These are phyloP conservation scores for Aureobasidium sp. DNA, from an alignment of 2,329 filamentous ascomycete species.

Conservation along the genomic window DNA sequence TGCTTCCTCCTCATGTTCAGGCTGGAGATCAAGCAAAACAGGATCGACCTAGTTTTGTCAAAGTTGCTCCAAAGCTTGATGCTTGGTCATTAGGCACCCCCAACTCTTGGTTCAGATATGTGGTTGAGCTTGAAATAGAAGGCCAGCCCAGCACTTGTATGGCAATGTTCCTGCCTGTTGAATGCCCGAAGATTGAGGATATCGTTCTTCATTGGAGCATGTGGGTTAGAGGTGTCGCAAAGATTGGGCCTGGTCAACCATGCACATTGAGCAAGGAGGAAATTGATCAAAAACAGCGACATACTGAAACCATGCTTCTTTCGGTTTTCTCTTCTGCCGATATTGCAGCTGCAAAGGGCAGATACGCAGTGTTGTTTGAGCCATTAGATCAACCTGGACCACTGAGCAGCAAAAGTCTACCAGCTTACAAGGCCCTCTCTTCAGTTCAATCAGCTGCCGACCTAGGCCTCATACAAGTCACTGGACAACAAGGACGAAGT, in stretches of 20 bases:
- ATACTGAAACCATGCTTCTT: constrained; percentile 14
- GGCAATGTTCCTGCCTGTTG: constrained; percentile 28
- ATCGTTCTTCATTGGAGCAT: constrained; percentile 33
- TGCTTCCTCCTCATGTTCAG: constrained; percentile 64
- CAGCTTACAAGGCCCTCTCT: neutral
- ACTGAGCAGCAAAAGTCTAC: neutral
- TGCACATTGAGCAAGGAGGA: neutral
- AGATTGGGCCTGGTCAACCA: neutral
- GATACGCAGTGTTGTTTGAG: constrained; percentile 21
- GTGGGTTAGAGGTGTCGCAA: neutral
- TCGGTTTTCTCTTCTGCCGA: neutral
- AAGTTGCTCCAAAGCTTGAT: constrained; percentile 22
- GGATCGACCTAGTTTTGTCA: constrained; percentile 30
- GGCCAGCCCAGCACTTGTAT: constrained; percentile 13
- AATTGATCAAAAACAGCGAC: neutral
- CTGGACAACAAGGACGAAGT: constrained; percentile 22
- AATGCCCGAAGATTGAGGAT: constrained; percentile 1
- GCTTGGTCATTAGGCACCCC: constrained; percentile 5
- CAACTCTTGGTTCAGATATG: neutral
- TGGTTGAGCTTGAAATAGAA: constrained; percentile 13
- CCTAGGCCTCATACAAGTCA: constrained; percentile 26
- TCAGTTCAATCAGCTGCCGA: neutral
- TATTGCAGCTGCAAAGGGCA: neutral
- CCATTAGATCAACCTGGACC: neutral
- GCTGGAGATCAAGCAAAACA: constrained; percentile 32